Conservation (phyloP, 2,329 filamentous ascomycete species). For the Didymella pomorum region DNA sequence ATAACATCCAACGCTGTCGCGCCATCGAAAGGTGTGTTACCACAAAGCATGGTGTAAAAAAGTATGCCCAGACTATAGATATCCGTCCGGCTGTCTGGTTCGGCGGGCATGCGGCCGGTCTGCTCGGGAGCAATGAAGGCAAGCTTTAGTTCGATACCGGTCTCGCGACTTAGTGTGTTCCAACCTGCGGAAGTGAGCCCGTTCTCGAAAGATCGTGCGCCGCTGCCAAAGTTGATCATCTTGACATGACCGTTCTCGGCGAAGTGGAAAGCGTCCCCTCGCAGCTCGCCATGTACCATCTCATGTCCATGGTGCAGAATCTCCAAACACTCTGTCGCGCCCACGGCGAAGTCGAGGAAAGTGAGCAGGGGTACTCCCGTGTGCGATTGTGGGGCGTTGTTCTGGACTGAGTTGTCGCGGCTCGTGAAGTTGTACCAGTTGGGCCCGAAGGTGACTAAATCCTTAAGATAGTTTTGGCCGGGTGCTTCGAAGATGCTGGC, state of each 20-base stretch:
- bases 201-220: slow-evolving; percentile 87
- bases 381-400: slow-evolving; percentile 38
- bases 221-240: slow-evolving; percentile 85
- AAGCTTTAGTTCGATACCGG: slow-evolving; percentile 87
- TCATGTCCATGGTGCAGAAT: slow-evolving; percentile 89
- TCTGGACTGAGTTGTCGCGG: slow-evolving; percentile 28
- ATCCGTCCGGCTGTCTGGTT: slow-evolving; percentile 86
- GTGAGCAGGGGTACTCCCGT: slow-evolving; percentile 73
- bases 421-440: slow-evolving; percentile 51
- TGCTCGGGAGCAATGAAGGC: slow-evolving; percentile 94
- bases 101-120: slow-evolving; percentile 89
- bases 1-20: slow-evolving; percentile 86
- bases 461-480: slow-evolving; percentile 74
- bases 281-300: slow-evolving; percentile 88
- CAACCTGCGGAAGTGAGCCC: slow-evolving; percentile 84
- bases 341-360: slow-evolving; percentile 92
- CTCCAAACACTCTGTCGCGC: slow-evolving; percentile 84
- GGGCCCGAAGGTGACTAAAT: slow-evolving; percentile 79
- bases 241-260: slow-evolving; percentile 77
- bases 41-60: slow-evolving; percentile 78
- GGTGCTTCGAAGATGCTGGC: slow-evolving; percentile 84
- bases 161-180: slow-evolving; percentile 81
- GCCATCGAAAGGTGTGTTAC: slow-evolving; percentile 80
- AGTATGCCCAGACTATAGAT: slow-evolving; percentile 91
- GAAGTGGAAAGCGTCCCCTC: slow-evolving; percentile 91